Conservation (phyloP, 495 filamentous ascomycete species). For the Pseudoneurospora amorphoporcata region DNA sequence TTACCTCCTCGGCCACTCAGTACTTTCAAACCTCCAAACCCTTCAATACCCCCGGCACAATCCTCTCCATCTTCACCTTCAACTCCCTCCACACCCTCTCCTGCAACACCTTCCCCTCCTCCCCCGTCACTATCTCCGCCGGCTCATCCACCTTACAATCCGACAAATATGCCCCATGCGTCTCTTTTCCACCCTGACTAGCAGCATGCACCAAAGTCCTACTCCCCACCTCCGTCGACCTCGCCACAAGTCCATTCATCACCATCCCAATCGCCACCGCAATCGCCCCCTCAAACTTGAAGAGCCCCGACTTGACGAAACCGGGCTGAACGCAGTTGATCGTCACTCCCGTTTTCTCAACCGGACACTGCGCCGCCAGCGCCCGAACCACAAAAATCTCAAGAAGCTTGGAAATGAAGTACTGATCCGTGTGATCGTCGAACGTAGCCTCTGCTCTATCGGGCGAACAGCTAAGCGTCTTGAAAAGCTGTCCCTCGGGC, state of each 20-base stretch:
- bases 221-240: conserved; percentile 32
- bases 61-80: conserved; percentile 35
- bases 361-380: conserved; percentile 10
- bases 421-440: conserved; percentile 10
- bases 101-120: neutral
- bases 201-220: conserved; percentile 32
- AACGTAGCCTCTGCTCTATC: neutral
- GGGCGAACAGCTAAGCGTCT: neutral
- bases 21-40: neutral
- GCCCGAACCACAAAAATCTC: conserved; percentile 29
- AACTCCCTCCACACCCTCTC: conserved; percentile 44
- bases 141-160: conserved; percentile 19
- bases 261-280: conserved; percentile 5
- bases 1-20: neutral
- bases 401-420: conserved; percentile 33
- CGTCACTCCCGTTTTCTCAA: neutral
- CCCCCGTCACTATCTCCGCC: neutral
- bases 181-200: conserved; percentile 20
- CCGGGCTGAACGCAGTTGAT: conserved; percentile 7
- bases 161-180: conserved; percentile 35
- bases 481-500: conserved; percentile 2
- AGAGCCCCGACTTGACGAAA: conserved; percentile 1
- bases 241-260: conserved; percentile 22
- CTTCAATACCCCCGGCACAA: conserved; percentile 21
- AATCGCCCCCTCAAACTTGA: neutral